These are phyloP conservation scores for Sporothrix euskadiensis DNA, from an alignment of 2,329 filamentous ascomycete species.

Conservation along the genomic window DNA sequence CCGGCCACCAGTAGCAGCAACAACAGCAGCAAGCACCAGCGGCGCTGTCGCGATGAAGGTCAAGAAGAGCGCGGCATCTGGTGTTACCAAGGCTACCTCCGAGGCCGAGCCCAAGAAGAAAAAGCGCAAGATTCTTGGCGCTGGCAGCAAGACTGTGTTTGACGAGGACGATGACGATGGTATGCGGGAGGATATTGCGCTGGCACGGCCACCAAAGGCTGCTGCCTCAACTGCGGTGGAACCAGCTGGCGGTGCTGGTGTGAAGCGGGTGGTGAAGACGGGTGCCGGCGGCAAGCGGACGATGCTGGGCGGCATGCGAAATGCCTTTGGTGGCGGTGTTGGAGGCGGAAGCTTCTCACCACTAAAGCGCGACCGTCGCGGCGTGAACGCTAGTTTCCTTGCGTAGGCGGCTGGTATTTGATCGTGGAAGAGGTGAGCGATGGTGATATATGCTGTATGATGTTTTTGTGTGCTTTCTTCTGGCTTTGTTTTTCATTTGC, in stretches of 20 bases:
- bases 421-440: neutral
- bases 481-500: neutral
- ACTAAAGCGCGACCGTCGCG: slow-evolving; percentile 68
- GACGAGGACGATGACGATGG: slow-evolving; percentile 64
- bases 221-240: neutral
- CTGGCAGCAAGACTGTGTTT: slow-evolving; percentile 66
- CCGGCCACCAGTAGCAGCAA: slow-evolving; percentile 24
- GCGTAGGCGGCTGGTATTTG: slow-evolving; percentile 35
- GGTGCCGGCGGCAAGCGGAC: slow-evolving; percentile 37
- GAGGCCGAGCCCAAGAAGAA: slow-evolving; percentile 58
- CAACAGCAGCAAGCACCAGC: slow-evolving; percentile 28
- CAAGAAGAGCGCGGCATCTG: slow-evolving; percentile 27
- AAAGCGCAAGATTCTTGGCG: slow-evolving; percentile 71
- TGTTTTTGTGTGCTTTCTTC: neutral
- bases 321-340: slow-evolving; percentile 46
- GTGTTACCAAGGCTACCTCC: slow-evolving; percentile 8
- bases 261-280: slow-evolving; percentile 34
- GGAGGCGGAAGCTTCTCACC: slow-evolving; percentile 60
- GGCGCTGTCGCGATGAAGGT: slow-evolving; percentile 34
- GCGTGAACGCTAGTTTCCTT: slow-evolving; percentile 62
- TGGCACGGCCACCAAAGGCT: slow-evolving; percentile 17
- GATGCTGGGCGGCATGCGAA: slow-evolving; percentile 41
- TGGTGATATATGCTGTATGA: slow-evolving; percentile 1
- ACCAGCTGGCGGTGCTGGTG: slow-evolving; percentile 41
- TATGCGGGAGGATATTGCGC: neutral